Percentiles rank a stretch among this genome's conserved stretches.
Conservation (phyloP, 768 basidiomycete genomes). For the Trametes elegans region DNA sequence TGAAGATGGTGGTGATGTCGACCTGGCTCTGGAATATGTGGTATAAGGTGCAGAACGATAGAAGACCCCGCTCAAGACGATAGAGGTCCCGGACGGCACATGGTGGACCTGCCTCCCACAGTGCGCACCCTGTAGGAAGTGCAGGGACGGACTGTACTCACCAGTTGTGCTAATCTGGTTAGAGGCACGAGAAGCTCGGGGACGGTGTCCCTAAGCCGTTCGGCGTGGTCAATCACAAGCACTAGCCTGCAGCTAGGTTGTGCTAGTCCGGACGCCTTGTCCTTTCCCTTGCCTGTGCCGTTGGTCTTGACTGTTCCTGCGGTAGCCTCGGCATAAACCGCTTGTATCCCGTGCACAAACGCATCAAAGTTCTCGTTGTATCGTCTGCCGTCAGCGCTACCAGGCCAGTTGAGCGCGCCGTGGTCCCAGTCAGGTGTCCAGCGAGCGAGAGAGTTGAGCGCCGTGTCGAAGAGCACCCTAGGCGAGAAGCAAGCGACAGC, state of each 20-base stretch:
- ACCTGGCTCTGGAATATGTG: conserved; percentile 46
- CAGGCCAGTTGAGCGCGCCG: conserved; percentile 59
- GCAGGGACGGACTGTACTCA: conserved; percentile 31
- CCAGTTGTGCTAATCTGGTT: conserved; percentile 69
- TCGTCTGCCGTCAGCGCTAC: conserved; percentile 32
- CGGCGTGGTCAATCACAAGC: conserved; percentile 64
- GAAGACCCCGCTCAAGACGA: not conserved
- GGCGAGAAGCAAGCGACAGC: conserved; percentile 59
- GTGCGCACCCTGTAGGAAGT: not conserved
- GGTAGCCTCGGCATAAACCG: conserved; percentile 16
- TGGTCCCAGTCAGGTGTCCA: conserved; percentile 59
- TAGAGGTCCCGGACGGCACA: not conserved
- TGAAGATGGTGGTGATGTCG: conserved; percentile 57
- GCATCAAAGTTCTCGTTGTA: conserved; percentile 67
- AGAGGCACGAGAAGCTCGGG: conserved; percentile 70
- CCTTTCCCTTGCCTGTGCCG: conserved; percentile 32
- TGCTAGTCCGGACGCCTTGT: conserved; percentile 24
- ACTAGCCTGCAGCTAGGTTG: conserved; percentile 44
- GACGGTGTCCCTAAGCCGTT: conserved; percentile 58
- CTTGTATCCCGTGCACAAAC: conserved; percentile 66
- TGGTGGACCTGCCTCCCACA: not conserved
- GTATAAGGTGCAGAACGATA: not conserved
- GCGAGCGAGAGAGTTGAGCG: conserved; percentile 57
- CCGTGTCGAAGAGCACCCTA: conserved; percentile 62
- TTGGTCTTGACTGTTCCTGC: not conserved